Percentiles rank a stretch among this genome's conserved stretches.
Evolutionary conservation across 768 basidiomycete species (phyloP).

Genomic region (Baorangia bicolor): DNA sequence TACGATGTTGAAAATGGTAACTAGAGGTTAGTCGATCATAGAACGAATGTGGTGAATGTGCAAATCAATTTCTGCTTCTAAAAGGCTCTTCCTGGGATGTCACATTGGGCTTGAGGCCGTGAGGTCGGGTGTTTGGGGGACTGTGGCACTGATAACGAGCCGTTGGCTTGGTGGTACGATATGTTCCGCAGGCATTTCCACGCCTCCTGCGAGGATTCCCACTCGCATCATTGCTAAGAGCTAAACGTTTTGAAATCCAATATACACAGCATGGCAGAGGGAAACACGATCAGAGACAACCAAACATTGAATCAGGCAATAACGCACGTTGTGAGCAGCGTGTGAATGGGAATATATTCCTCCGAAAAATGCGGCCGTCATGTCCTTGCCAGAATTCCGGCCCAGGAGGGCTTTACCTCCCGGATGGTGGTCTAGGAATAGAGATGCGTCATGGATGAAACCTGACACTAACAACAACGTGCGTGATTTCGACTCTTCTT

Average conservation of each 20-base stretch:
- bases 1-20: slow-evolving; percentile 4
- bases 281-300: slow-evolving; percentile 5
- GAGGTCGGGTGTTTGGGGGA: slow-evolving; percentile 4
- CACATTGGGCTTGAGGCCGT: neutral
- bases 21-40: slow-evolving; percentile 2
- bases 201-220: slow-evolving; percentile 63
- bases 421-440: slow-evolving; percentile 75
- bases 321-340: slow-evolving; percentile 72
- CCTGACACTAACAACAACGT: slow-evolving; percentile 75
- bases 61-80: neutral
- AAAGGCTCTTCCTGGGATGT: neutral
- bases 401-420: slow-evolving; percentile 66
- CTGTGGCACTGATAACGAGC: slow-evolving; percentile 31
- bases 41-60: slow-evolving; percentile 16
- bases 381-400: slow-evolving; percentile 71
- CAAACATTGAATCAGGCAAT: neutral
- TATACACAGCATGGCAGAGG: neutral
- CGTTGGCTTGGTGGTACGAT: slow-evolving; percentile 47
- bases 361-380: slow-evolving; percentile 83
- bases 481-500: slow-evolving; percentile 62
- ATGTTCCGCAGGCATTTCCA: slow-evolving; percentile 48
- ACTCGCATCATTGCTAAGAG: slow-evolving; percentile 78
- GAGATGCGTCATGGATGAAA: slow-evolving; percentile 82
- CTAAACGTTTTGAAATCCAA: slow-evolving; percentile 25
- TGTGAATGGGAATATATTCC: slow-evolving; percentile 82